Evolutionary conservation across 768 basidiomycete genomes (phyloP).

Genomic region (Termitomyces sp.): DNA sequence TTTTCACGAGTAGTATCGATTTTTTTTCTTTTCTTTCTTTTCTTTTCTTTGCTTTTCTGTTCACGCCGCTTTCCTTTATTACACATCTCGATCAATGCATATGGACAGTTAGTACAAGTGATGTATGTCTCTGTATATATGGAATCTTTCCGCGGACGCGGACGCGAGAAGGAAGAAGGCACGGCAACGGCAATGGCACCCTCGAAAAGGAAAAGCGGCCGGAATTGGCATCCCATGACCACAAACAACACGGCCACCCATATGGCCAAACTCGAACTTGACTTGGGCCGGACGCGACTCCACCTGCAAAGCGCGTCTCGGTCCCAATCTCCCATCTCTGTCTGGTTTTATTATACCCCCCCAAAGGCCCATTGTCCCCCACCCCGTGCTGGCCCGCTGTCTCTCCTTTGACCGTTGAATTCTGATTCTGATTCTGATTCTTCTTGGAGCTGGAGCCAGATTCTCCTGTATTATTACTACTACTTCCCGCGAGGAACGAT

Average conservation of each 20-base stretch:
- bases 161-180: slow-evolving; percentile 2
- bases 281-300: slow-evolving; percentile 36
- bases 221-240: slow-evolving; percentile 9
- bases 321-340: slow-evolving; percentile 8
- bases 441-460: slow-evolving; percentile 13
- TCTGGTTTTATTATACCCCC: no score
- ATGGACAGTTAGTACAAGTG: background rate
- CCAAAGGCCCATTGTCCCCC: slow-evolving; percentile 8
- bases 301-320: slow-evolving; percentile 22
- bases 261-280: slow-evolving; percentile 29
- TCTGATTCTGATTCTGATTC: no score
- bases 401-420: no score
- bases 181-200: no score
- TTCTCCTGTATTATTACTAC: slow-evolving; percentile 5
- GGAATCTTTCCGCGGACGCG: no score
- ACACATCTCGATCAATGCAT: slow-evolving; percentile 1
- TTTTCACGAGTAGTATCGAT: slow-evolving; percentile 1
- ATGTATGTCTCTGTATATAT: no score
- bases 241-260: slow-evolving; percentile 19
- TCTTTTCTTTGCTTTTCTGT: background rate
- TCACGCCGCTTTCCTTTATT: slow-evolving; percentile 2
- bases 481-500: slow-evolving; percentile 8
- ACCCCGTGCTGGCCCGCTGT: slow-evolving; percentile 4
- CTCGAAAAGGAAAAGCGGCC: background rate
- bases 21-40: background rate